Evolutionary conservation across 2,329 filamentous ascomycete genomes (phyloP).

Genomic region (Rhytidhysteron rufulum): DNA sequence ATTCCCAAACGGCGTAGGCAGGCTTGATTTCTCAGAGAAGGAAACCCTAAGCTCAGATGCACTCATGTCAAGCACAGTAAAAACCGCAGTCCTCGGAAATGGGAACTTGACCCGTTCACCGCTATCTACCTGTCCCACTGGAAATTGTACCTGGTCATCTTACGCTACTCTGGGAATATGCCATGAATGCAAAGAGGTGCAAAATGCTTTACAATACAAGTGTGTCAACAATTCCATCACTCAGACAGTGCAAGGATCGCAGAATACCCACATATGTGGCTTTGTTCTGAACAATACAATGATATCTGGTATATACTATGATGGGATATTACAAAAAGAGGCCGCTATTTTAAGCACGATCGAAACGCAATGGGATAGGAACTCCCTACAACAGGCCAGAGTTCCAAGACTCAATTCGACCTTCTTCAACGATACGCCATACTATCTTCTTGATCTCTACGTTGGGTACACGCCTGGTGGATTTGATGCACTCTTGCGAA

Average conservation of each 20-base stretch:
- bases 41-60: neutral
- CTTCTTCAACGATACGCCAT: conserved; percentile 4
- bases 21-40: neutral
- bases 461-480: conserved; percentile 12
- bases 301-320: conserved; percentile 3
- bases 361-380: neutral
- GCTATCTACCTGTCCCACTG: conserved; percentile 9
- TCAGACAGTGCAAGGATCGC: neutral
- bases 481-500: conserved; percentile 3
- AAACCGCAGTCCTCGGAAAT: conserved; percentile 1
- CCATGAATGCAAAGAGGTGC: conserved; percentile 13
- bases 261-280: conserved; percentile 6
- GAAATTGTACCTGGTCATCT: conserved; percentile 12
- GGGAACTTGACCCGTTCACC: conserved; percentile 3
- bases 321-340: neutral
- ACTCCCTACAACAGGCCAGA: too few relatives aligned
- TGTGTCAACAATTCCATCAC: conserved; percentile 7
- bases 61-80: neutral
- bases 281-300: conserved; percentile 11
- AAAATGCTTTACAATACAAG: conserved; percentile 5
- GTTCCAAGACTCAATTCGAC: conserved; percentile 8
- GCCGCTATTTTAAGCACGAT: conserved; percentile 3
- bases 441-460: conserved; percentile 13
- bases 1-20: neutral
- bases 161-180: conserved; percentile 16